Base-by-base conservation (phyloP, 2,329 filamentous ascomycete species). In the Chlorencoelia australis region DNA sequence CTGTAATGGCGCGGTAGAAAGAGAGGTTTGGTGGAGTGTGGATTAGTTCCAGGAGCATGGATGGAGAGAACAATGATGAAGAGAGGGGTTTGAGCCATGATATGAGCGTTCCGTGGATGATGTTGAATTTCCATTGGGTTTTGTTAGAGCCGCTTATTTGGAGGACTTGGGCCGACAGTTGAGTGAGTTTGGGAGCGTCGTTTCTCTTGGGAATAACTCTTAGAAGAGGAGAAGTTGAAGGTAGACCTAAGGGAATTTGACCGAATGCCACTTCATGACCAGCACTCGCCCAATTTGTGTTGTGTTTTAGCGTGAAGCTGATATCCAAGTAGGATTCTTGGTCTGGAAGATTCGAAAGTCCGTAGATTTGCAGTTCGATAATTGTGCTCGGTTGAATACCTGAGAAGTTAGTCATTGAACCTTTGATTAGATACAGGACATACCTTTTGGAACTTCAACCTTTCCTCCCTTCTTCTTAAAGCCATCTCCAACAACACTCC, bases 1-100 rank as follows among this genome's bases (percentile, higher is more conserved):
- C 73, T 0, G 76, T 82, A 10, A 69, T 67, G 0, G 77, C 71
- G 4, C 77, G 72, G 67, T 75, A 81, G 57, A 82, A 73, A 5
- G 64, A 43, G 9, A 29, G 37, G 20, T 4, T 29, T 11, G 40
- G 29, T n/a, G 40, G 33, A 13, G 37, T 18, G 19, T 35, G 8
- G 10, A 5, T 39, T 21, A n/a, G 22, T 18, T 24, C 19, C 3
- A 27, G 33, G 8, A 30, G 28, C 8, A 16, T 17, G 10, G 24
- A 7, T n/a, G n/a, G n/a, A n/a, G n/a, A n/a, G n/a, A n/a, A n/a
- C n/a, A n/a, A n/a, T n/a, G n/a, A n/a, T n/a, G n/a, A n/a, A n/a
- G n/a, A n/a, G n/a, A n/a, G n/a, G n/a, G n/a, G n/a, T n/a, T 41
- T 35, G 3, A 22, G 16, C 39, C 39, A 41, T 16, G 39, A 41